Conservation (phyloP, 1,139 yeast species). For the Candida dubliniensis region DNA sequence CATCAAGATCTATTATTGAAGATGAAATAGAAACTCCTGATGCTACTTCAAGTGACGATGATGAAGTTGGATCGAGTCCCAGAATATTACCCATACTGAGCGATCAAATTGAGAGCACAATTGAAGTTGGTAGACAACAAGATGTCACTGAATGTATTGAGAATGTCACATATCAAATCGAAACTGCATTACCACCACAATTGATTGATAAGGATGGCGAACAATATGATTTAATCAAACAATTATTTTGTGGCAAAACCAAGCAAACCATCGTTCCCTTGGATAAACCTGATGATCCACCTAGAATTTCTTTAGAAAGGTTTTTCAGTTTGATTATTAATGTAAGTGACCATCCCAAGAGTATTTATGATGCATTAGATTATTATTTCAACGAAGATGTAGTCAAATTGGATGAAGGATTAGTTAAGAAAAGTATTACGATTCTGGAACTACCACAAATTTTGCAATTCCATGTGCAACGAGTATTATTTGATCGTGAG, state of each 20-base stretch:
- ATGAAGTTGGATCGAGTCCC: constrained; percentile 9
- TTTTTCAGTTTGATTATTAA: constrained; percentile 81
- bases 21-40: constrained; percentile 9
- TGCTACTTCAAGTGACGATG: constrained; percentile 6
- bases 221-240: constrained; percentile 76
- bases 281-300: constrained; percentile 12
- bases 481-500: constrained; percentile 85
- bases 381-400: constrained; percentile 77
- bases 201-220: constrained; percentile 71
- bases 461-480: constrained; percentile 86
- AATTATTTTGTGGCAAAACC: constrained; percentile 72
- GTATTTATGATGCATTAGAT: constrained; percentile 88
- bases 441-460: constrained; percentile 74
- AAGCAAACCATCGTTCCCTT: constrained; percentile 45
- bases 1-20: background rate
- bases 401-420: constrained; percentile 68
- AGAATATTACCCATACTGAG: constrained; percentile 46
- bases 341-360: constrained; percentile 83
- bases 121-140: constrained; percentile 88
- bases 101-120: constrained; percentile 68
- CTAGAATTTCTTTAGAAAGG: constrained; percentile 72
- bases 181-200: constrained; percentile 80
- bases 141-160: constrained; percentile 98
- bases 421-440: constrained; percentile 70
- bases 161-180: constrained; percentile 88